Conservation (phyloP, 768 basidiomycete genomes). For the Lentinula lateritia region DNA sequence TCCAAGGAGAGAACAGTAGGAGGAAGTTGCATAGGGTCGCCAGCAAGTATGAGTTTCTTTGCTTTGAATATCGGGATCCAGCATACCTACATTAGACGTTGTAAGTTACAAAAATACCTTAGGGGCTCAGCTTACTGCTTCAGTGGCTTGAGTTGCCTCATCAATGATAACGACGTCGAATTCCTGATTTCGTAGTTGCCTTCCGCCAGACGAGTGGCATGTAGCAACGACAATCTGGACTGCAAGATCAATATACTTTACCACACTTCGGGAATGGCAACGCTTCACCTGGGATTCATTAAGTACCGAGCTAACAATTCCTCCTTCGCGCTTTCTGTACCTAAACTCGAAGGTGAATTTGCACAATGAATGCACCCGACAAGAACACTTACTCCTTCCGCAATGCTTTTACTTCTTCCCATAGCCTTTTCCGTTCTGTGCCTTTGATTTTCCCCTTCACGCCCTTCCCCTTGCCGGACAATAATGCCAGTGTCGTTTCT, state of each 20-base stretch:
- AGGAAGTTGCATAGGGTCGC: conserved; percentile 94
- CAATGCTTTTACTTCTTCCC: conserved; percentile 81
- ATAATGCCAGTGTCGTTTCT: conserved; percentile 54
- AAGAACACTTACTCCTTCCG: conserved; percentile 73
- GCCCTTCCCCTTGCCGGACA: conserved; percentile 73
- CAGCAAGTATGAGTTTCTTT: conserved; percentile 84
- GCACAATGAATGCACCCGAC: neutral
- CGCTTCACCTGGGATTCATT: conserved; percentile 61
- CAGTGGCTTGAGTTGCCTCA: conserved; percentile 95
- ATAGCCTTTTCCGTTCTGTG: conserved; percentile 73
- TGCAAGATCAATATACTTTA: conserved; percentile 17
- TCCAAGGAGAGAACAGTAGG: conserved; percentile 81
- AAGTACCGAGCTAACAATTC: conserved; percentile 78
- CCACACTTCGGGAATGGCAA: neutral
- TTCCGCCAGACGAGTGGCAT: conserved; percentile 88
- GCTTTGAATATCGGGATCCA: conserved; percentile 96
- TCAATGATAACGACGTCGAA: conserved; percentile 97
- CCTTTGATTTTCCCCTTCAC: conserved; percentile 68
- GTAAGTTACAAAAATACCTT: neutral
- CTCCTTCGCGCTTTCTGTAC: conserved; percentile 83
- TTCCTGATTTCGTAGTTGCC: conserved; percentile 66
- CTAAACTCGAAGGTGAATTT: conserved; percentile 30
- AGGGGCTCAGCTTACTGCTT: conserved; percentile 57
- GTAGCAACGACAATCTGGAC: conserved; percentile 77
- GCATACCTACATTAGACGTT: conserved; percentile 51